A percentile compares a stretch with the other conserved stretches of the same genome.
Evolutionary conservation across 1,284 basidiomycete genomes (phyloP).

Genomic region (Entoloma clypeatum): DNA sequence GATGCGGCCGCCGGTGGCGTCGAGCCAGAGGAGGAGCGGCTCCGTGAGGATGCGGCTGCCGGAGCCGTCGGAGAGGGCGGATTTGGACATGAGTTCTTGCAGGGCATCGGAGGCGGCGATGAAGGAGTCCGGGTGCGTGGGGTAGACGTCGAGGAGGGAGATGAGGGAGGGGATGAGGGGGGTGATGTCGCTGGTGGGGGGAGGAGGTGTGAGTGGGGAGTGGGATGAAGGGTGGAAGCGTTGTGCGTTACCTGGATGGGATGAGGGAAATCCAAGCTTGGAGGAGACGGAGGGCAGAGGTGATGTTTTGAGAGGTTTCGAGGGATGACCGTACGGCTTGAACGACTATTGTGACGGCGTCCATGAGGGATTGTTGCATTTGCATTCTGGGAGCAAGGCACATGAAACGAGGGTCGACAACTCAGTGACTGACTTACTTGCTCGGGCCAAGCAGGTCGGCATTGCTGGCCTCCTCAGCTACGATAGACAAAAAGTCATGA

Average conservation of each 20-base stretch:
- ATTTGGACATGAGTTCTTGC: slow-evolving; percentile 73
- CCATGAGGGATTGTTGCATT: slow-evolving; percentile 58
- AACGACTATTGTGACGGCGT: slow-evolving; percentile 67
- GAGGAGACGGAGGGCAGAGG: slow-evolving; percentile 72
- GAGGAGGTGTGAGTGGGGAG: slow-evolving; percentile 50
- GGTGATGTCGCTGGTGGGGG: slow-evolving; percentile 62
- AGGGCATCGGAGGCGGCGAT: slow-evolving; percentile 66
- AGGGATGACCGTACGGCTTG: slow-evolving; percentile 59
- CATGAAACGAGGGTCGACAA: slow-evolving; percentile 2
- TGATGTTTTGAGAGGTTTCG: slow-evolving; percentile 45
- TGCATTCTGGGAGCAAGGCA: slow-evolving; percentile 41
- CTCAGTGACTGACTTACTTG: slow-evolving; percentile 63
- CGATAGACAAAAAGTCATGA: slow-evolving; percentile 80
- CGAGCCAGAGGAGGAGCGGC: slow-evolving; percentile 75
- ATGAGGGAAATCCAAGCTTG: slow-evolving; percentile 78
- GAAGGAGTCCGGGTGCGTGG: slow-evolving; percentile 50
- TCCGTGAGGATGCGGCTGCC: slow-evolving; percentile 74
- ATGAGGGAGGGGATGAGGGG: slow-evolving; percentile 60
- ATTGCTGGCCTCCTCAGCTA: slow-evolving; percentile 73
- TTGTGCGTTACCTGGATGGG: slow-evolving; percentile 61
- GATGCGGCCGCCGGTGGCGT: slow-evolving; percentile 51
- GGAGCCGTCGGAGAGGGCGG: slow-evolving; percentile 67
- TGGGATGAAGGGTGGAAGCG: slow-evolving; percentile 56
- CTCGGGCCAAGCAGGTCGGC: slow-evolving; percentile 72
- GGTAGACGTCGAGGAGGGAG: slow-evolving; percentile 50